phyloP scores from a whole-genome alignment of 352 stramenopile species.

The Phytophthora tubulina region DNA sequence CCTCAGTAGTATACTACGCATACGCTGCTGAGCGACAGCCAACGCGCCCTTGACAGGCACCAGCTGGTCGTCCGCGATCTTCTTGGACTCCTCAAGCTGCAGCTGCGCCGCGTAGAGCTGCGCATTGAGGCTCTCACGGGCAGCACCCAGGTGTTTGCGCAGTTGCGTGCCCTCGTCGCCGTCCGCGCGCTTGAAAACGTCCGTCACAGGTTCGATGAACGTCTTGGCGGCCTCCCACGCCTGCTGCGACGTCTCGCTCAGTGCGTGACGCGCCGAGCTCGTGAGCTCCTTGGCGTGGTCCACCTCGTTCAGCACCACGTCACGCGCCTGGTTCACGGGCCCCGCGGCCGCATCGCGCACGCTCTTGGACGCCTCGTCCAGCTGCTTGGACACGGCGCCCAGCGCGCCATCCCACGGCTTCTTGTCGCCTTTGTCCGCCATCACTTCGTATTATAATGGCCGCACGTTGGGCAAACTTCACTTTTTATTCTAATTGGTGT shows the following conservation, averaged over 20 bases:
- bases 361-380: constrained; percentile 63
- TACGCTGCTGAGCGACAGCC: constrained; percentile 58
- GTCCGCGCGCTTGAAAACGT: constrained; percentile 74
- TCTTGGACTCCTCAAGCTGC: constrained; percentile 59
- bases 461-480: constrained; percentile 1
- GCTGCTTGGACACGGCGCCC: constrained; percentile 53
- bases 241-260: constrained; percentile 50
- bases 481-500: no score
- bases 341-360: constrained; percentile 48
- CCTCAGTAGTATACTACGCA: background rate
- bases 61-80: constrained; percentile 69
- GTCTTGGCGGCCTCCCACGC: constrained; percentile 51
- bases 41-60: constrained; percentile 65
- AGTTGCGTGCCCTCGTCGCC: constrained; percentile 71
- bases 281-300: constrained; percentile 74
- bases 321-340: constrained; percentile 57
- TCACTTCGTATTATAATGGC: constrained; percentile 20
- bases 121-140: constrained; percentile 63
- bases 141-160: constrained; percentile 63
- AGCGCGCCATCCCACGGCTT: constrained; percentile 72
- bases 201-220: constrained; percentile 57
- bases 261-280: constrained; percentile 58
- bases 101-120: constrained; percentile 70
- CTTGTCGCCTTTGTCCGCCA: constrained; percentile 57
- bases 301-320: constrained; percentile 50